Evolutionary conservation across 2,329 filamentous ascomycete species (phyloP).

Genomic region (Monilinia fructigena): DNA sequence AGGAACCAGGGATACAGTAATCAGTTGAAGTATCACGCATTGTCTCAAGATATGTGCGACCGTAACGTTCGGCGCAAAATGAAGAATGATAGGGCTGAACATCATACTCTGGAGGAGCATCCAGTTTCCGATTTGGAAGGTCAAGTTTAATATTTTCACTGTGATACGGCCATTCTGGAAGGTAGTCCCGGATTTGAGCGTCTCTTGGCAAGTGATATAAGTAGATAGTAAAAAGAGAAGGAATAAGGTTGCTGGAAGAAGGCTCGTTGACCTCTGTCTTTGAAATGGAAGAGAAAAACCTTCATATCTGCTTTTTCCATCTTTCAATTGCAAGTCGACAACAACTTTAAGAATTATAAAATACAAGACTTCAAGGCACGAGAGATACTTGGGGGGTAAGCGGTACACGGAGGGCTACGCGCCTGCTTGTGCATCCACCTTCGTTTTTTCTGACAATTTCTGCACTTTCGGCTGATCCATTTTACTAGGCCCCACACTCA

Average conservation of each 20-base stretch:
- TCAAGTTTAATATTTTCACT: background rate
- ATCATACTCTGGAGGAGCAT: background rate
- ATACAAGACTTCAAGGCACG: too few species aligned
- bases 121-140: background rate
- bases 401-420: too few species aligned
- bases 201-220: background rate
- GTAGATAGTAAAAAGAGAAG: background rate
- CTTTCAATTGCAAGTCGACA: too few species aligned
- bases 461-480: too few species aligned
- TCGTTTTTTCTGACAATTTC: too few species aligned
- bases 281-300: background rate
- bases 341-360: too few species aligned
- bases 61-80: constrained; percentile 8
- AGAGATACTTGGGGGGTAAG: too few species aligned
- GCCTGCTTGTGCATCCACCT: too few species aligned
- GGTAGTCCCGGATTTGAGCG: background rate
- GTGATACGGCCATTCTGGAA: background rate
- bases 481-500: too few species aligned
- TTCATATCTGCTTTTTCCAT: background rate
- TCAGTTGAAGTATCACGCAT: background rate
- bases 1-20: constrained; percentile 1
- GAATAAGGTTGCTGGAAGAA: background rate
- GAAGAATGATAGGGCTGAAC: background rate
- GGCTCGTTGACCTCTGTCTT: too few species aligned
- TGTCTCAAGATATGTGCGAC: constrained; percentile 3